Base-by-base conservation (phyloP, 2,329 filamentous ascomycete genomes). In the Stagonosporopsis vannaccii region DNA sequence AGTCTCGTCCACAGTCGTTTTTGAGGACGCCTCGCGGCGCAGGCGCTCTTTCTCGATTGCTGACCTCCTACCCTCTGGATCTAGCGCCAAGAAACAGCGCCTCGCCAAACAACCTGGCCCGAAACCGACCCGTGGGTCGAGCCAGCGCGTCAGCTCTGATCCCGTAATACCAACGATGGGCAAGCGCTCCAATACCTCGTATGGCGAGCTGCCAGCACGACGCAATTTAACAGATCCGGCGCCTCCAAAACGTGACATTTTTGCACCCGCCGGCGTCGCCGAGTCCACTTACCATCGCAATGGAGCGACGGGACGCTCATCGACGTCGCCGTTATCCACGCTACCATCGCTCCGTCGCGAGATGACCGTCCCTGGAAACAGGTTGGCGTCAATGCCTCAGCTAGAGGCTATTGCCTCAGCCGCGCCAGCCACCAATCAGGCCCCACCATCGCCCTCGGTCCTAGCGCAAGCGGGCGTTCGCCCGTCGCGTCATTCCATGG, bases 401-500 rank as follows among this genome's bases (percentile, higher is more conserved):
- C 66, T 64, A 62, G 62, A 69, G 59, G 63, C 58, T 62, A 68
- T 64, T 61, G 67, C 62, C 53, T 60, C 70, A 62, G 62, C 66
- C 65, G 66, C 65, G 49, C 56, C 59, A 51, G 57, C 54, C 60
- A 60, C 69, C 69, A 74, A 73, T 73, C 71, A 75, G 43, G 57
- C 62, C 56, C 70, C 70, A 46, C 70, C 71, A 42, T 75, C 72
- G 33, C 74, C 71, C 48, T 73, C 67, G 51, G 58, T 62, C 43
- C 30, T 69, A 67, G 67, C 66, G 63, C 72, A 70, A 66, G 64
- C 70, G 59, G 69, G 69, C 58, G 75, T 76, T 51, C 76, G 77
- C 50, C 76, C 76, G 36, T 82, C 79, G 79, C 73, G 84, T 59
- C 76, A 82, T 60, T 87, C 85, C 15, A 79, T 82, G 40, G 79